Evolutionary conservation across 768 basidiomycete genomes (phyloP).

Genomic region (Hortiboletus flavorubellus): DNA sequence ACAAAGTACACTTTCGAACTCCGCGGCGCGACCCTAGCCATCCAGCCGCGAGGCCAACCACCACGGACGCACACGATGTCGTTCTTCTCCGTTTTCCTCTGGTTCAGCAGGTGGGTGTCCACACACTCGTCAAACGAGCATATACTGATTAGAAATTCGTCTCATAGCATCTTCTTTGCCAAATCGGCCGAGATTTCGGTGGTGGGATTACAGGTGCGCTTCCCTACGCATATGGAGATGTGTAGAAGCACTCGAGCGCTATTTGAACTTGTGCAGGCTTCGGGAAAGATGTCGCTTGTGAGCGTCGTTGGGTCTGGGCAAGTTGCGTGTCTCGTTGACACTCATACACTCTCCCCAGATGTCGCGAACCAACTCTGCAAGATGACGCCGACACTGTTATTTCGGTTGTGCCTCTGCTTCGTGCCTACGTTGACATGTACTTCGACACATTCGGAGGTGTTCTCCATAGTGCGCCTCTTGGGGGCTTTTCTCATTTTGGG

Average conservation of each 20-base stretch:
- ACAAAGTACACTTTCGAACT: conserved; percentile 8
- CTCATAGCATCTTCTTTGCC: conserved; percentile 72
- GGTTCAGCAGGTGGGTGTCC: conserved; percentile 47
- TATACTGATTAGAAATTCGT: neutral
- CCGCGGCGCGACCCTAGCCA: conserved; percentile 9
- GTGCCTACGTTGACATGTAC: no score
- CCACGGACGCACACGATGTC: conserved; percentile 32
- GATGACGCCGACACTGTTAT: no score
- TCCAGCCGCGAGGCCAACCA: no score
- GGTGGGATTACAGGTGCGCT: conserved; percentile 78
- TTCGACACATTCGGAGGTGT: no score
- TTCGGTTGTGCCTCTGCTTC: no score
- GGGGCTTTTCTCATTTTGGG: no score
- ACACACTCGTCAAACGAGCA: neutral
- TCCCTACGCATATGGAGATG: neutral
- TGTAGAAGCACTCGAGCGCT: neutral
- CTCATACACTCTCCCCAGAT: conserved; percentile 38
- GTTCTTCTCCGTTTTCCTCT: conserved; percentile 55
- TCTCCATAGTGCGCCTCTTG: no score
- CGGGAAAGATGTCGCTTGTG: conserved; percentile 93
- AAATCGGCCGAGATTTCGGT: conserved; percentile 86
- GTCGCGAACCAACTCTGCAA: no score
- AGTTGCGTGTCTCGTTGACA: conserved; percentile 35
- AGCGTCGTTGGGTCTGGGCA: conserved; percentile 88
- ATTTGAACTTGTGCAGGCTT: conserved; percentile 52